A percentile compares a stretch with the other conserved stretches of the same genome.
Evolutionary conservation across 139 green algal genomes (phyloP).

Genomic region (Chlorella sp.): DNA sequence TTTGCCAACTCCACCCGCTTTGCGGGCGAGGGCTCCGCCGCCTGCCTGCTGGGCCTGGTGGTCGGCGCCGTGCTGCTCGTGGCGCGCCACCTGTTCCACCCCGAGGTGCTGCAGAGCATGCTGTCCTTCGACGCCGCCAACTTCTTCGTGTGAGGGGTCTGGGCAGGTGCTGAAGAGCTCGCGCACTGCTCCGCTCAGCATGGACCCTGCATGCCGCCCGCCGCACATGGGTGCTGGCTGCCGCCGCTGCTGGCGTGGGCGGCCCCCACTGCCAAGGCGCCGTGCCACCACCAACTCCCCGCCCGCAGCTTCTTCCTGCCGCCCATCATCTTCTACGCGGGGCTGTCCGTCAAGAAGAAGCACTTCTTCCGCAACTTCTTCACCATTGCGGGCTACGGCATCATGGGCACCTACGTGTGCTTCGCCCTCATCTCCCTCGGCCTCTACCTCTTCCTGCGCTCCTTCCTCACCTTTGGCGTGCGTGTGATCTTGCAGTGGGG

Average conservation of each 20-base stretch:
- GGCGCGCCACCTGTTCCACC: constrained; percentile 40
- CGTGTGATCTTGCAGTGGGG: neutral
- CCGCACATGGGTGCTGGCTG: neutral
- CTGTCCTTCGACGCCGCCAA: constrained; percentile 62
- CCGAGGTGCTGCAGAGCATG: constrained; percentile 48
- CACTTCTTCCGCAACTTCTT: constrained; percentile 85
- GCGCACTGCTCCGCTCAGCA: neutral
- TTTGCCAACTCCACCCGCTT: constrained; percentile 59
- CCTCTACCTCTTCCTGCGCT: constrained; percentile 53
- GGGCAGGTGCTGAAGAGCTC: neutral
- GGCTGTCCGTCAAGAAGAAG: constrained; percentile 87
- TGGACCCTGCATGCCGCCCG: neutral
- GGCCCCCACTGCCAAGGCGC: no score
- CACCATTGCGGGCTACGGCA: constrained; percentile 80
- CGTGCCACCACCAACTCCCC: neutral
- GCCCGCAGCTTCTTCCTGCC: constrained; percentile 87
- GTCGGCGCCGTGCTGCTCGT: constrained; percentile 50
- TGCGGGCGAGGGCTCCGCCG: constrained; percentile 58
- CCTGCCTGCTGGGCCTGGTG: constrained; percentile 56
- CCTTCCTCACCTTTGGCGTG: constrained; percentile 48
- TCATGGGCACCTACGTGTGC: constrained; percentile 76
- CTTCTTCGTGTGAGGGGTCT: constrained; percentile 64
- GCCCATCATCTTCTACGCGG: constrained; percentile 90
- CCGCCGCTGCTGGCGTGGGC: neutral
- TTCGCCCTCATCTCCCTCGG: constrained; percentile 69